Conservation (phyloP, 345 rosid species). For the Rhodomyrtus tomentosa region DNA sequence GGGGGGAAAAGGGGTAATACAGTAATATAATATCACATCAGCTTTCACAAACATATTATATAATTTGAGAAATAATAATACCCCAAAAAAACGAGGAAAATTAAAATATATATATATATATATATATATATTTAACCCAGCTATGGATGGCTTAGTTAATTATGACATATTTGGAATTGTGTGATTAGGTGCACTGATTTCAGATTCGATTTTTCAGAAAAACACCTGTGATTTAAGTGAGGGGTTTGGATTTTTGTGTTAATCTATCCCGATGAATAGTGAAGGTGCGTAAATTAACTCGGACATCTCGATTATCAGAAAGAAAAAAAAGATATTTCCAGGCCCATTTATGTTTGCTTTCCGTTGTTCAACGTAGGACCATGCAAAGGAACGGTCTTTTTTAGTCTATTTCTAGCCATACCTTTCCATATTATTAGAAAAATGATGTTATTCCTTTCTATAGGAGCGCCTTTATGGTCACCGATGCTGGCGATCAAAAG, state of each 20-base stretch:
- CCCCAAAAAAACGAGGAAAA: not conserved
- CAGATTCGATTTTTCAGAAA: too few relatives aligned
- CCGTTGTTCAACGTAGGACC: not conserved
- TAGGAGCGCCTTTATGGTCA: not conserved
- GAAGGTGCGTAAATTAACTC: too few relatives aligned
- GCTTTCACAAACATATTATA: not conserved
- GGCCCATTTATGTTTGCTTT: not conserved
- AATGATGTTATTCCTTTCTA: not conserved
- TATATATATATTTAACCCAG: too few relatives aligned
- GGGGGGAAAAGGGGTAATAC: not conserved
- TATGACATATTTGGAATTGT: too few relatives aligned
- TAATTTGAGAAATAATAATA: not conserved
- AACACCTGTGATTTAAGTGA: too few relatives aligned
- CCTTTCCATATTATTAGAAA: not conserved
- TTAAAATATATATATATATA: too few relatives aligned
- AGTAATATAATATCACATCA: not conserved
- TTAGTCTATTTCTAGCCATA: not conserved
- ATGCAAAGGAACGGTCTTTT: not conserved
- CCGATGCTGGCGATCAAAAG: not conserved
- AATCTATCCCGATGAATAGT: too few relatives aligned
- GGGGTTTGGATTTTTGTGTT: too few relatives aligned
- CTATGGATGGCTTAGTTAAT: too few relatives aligned
- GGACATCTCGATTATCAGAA: too few relatives aligned
- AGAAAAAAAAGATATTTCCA: not conserved
- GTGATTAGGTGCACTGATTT: too few relatives aligned